phyloP scores from a whole-genome alignment of 2,329 filamentous ascomycete species.

The Fusarium virguliforme region DNA sequence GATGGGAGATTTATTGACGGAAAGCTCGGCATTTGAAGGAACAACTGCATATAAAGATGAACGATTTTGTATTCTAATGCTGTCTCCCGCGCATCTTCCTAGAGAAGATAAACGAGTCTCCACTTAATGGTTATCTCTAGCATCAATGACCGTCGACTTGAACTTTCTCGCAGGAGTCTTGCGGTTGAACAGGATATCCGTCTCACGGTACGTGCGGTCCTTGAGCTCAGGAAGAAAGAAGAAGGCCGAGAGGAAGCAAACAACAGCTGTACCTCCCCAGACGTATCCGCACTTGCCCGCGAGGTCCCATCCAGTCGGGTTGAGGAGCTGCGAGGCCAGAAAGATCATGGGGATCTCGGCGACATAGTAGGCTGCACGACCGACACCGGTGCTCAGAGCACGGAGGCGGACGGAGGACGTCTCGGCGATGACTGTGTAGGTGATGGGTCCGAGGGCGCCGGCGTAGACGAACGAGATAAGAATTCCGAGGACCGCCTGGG shows the following conservation, averaged over 20 bases:
- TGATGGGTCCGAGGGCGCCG: conserved; percentile 72
- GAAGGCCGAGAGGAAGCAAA: conserved; percentile 68
- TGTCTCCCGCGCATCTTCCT: background rate
- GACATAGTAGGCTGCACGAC: conserved; percentile 74
- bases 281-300: conserved; percentile 72
- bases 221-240: conserved; percentile 70
- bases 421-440: conserved; percentile 77
- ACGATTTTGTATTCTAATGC: too few species aligned
- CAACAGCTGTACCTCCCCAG: conserved; percentile 70
- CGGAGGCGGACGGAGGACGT: conserved; percentile 75
- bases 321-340: conserved; percentile 72
- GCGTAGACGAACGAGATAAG: conserved; percentile 77
- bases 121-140: conserved; percentile 73
- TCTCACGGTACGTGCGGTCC: conserved; percentile 71
- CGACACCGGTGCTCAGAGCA: conserved; percentile 74
- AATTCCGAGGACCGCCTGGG: conserved; percentile 74
- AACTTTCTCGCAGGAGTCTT: conserved; percentile 68
- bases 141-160: conserved; percentile 69
- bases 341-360: conserved; percentile 78
- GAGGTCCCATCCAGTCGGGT: conserved; percentile 63
- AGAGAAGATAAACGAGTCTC: background rate
- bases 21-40: too few species aligned
- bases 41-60: background rate
- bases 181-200: conserved; percentile 72
- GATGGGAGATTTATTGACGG: too few species aligned